Conservation (phyloP, 805 yeast species). For the Zygosaccharomyces rouxii region DNA sequence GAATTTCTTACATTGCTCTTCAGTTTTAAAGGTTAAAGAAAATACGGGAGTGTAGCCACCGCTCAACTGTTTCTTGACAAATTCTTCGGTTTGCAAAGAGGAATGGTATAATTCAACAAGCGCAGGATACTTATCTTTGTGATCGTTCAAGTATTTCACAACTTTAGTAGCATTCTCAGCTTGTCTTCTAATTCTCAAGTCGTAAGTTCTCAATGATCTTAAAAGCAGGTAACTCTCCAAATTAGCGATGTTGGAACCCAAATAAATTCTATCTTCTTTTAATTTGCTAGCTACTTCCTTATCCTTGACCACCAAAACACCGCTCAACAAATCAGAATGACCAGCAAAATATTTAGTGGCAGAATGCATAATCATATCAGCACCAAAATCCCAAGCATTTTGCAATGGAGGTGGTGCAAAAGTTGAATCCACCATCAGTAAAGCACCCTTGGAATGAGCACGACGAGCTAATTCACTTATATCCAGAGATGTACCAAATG, state of each 20-base stretch:
- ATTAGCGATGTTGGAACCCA: conserved; percentile 79
- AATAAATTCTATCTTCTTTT: conserved; percentile 55
- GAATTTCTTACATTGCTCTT: conserved; percentile 53
- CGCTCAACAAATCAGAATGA: conserved; percentile 88
- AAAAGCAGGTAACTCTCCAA: conserved; percentile 69
- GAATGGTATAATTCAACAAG: conserved; percentile 62
- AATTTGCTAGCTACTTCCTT: conserved; percentile 43
- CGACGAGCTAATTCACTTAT: conserved; percentile 56
- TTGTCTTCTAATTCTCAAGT: conserved; percentile 65
- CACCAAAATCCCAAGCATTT: conserved; percentile 77
- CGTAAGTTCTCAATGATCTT: conserved; percentile 78
- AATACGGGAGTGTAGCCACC: conserved; percentile 75
- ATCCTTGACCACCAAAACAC: conserved; percentile 66
- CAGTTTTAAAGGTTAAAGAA: conserved; percentile 50
- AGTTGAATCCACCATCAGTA: conserved; percentile 72
- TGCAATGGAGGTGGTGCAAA: conserved; percentile 92
- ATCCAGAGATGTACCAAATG: conserved; percentile 65
- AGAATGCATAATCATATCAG: conserved; percentile 86
- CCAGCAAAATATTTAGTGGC: conserved; percentile 94
- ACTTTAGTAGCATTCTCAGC: conserved; percentile 56
- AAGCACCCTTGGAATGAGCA: conserved; percentile 77
- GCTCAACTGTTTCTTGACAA: conserved; percentile 59
- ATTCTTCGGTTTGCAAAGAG: conserved; percentile 68
- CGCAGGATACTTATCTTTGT: conserved; percentile 43
- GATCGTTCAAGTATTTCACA: conserved; percentile 54